Base-by-base conservation (phyloP, 768 basidiomycete species). In the Rhodosporidiobolus odoratus region DNA sequence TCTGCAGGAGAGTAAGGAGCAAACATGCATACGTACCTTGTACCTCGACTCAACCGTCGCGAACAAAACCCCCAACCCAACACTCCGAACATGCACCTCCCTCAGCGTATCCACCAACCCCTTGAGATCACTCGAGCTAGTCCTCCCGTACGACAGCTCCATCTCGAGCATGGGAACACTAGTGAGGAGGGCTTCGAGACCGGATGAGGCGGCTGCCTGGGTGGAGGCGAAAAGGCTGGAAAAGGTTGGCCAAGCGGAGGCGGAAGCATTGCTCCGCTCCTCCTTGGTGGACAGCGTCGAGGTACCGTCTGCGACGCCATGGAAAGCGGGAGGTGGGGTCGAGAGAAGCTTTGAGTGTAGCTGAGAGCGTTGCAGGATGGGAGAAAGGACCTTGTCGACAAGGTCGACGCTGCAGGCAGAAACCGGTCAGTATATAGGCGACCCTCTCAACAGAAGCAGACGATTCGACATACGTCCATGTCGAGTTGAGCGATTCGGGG, bases 401-500 rank as follows among this genome's bases (percentile, higher is more conserved):
- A 78, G 71, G 16, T 69, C 69, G 45, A 68, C 74, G 3, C 75
- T 73, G 68, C 68, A 30, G 45, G 25, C 0, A 43, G 23, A 9
- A 2, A 9, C 6, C 2, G 30, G 27, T 32, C 9, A 50, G 17
- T 23, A 8, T 21, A n/a, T 50, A 7, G 23, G 0, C 2, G 6
- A 43, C 17, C 21, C 23, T 2, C 1, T 1, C 15, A 57, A 32
- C 7, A 38, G 15, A 1, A 13, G 21, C 21, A 41, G 30, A 9
- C 8, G 34, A 1, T n/a, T n/a, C n/a, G 43, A 57, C 77, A 27
- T 71, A 75, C 54, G 84, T 77, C 45, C 79, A 79, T 6, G 80
- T 74, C 64, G 84, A 83, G 66, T 83, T 82, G 61, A 85, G 78
- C 0, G 84, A 82, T 72, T 84, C 82, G 12, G 86, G 86, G 77